Evolutionary conservation across 192 early-diverging fungal species (phyloP).

Genomic region (Allomyces macrogynus): DNA sequence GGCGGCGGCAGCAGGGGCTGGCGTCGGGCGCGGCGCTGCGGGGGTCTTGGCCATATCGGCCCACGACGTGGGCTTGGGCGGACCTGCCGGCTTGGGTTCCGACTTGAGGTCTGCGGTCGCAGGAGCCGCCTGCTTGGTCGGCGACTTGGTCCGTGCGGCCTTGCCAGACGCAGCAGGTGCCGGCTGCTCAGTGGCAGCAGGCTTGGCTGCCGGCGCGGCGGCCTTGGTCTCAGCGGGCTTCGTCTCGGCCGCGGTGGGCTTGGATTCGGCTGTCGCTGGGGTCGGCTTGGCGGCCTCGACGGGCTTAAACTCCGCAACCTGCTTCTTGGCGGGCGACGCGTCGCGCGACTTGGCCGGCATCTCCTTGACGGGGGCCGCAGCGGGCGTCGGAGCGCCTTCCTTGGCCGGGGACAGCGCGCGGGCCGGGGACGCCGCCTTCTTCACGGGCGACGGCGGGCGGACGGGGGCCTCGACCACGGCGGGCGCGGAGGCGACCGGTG

Average conservation of each 20-base stretch:
- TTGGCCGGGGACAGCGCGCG: conserved; percentile 9
- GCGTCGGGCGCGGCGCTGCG: neutral
- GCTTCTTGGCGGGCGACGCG: neutral
- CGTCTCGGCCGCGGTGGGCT: conserved; percentile 15
- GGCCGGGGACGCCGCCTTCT: neutral
- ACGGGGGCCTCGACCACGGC: conserved; percentile 1
- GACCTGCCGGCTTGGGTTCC: neutral
- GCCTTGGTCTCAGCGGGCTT: conserved; percentile 16
- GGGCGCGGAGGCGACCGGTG: conserved; percentile 5
- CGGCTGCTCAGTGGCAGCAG: conserved; percentile 8
- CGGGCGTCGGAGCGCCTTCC: conserved; percentile 6
- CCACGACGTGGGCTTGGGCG: neutral
- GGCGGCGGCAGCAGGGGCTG: neutral
- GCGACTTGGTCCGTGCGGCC: conserved; percentile 6
- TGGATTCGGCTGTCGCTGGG: conserved; percentile 6
- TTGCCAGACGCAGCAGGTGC: conserved; percentile 9
- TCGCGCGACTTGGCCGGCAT: conserved; percentile 3
- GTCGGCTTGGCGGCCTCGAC: conserved; percentile 1
- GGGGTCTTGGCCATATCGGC: neutral
- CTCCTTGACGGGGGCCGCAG: conserved; percentile 2
- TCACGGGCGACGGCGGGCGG: conserved; percentile 4
- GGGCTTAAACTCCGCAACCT: no score
- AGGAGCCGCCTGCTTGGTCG: conserved; percentile 8
- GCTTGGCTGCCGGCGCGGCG: conserved; percentile 5
- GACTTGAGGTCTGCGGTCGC: conserved; percentile 21